A percentile compares a stretch with the other conserved stretches of the same genome.
phyloP scores from a whole-genome alignment of 1,284 basidiomycete species.

The Leccinum subrobustum region DNA sequence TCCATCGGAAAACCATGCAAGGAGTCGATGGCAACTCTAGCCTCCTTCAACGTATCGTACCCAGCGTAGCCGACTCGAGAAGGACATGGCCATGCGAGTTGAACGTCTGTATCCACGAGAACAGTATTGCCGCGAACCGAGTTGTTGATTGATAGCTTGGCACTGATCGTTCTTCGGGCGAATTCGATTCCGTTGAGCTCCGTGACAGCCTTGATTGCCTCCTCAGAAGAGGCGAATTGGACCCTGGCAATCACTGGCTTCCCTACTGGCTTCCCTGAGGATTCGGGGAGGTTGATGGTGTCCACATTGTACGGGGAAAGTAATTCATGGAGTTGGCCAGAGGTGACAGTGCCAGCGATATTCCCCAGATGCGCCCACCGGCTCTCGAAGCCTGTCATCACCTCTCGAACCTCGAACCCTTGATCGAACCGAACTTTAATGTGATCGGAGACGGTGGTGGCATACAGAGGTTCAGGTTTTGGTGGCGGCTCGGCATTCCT shows the following conservation, averaged over 20 bases:
- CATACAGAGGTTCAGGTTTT: conserved; percentile 20
- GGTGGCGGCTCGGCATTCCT: conserved; percentile 1
- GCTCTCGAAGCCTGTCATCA: conserved; percentile 45
- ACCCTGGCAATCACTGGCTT: conserved; percentile 39
- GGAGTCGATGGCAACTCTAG: conserved; percentile 45
- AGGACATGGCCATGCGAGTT: conserved; percentile 55
- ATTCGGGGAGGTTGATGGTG: conserved; percentile 35
- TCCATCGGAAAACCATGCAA: conserved; percentile 37
- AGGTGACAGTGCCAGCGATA: conserved; percentile 23
- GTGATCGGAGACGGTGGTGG: conserved; percentile 26
- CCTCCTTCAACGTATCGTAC: conserved; percentile 47
- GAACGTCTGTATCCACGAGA: conserved; percentile 35
- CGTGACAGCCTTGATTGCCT: conserved; percentile 49
- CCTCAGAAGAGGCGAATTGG: conserved; percentile 43
- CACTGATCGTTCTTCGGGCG: conserved; percentile 38
- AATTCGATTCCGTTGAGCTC: conserved; percentile 45
- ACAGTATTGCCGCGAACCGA: conserved; percentile 17
- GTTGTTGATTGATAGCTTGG: conserved; percentile 33
- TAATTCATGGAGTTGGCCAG: conserved; percentile 14
- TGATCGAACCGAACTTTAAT: conserved; percentile 38
- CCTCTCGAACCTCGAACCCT: conserved; percentile 39
- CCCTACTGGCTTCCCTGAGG: conserved; percentile 21
- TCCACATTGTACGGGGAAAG: conserved; percentile 41
- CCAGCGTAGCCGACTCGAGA: conserved; percentile 55
- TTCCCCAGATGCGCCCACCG: conserved; percentile 40